Base-by-base conservation (phyloP, 257 asterid species). In the Forsythia suspensa region DNA sequence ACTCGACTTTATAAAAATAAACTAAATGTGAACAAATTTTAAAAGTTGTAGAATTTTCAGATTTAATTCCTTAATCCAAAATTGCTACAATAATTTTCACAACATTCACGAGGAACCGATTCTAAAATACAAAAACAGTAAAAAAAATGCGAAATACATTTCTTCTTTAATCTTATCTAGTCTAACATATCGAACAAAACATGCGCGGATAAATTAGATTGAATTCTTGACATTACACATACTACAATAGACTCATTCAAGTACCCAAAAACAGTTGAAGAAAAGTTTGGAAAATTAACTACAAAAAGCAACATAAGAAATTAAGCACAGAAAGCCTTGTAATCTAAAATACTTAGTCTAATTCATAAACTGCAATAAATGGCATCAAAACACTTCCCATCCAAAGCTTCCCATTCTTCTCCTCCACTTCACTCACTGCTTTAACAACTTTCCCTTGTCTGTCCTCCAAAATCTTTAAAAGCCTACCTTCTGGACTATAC, bases 391-490 rank as follows among this genome's bases (percentile, higher is more conserved):
- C 99, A 34, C 97, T 95, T 38, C 98, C 99, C 29, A 95, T 86
- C 99, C 98, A 95, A 74, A 95, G 97, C 88, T 91, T 91, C 74
- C 99, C 97, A 51, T 92, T 93, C 82, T 71, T 91, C 89, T 95
- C 99, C 82, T 95, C 97, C 3, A 90, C 99, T 86, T 95, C 97
- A 48, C 99, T 95, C 0, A 87, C 92, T 12, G 96, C 97, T 80
- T 74, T 89, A 16, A 93, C 98, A 37, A 93, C 97, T 85, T 92
- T 93, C 12, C 99, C 98, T 55, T 73, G 85, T 15, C 94, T 85
- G 70, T 95, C 98, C 79, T 95, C 98, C 82, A 95, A 70, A 55
- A 93, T 84, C 80, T 83, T 78, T 55, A 95, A 18, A 6, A 95
- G 77, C 80, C 93, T 84, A 4, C 98, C 99, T 20, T 95, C 98